Conservation (phyloP, 768 basidiomycete genomes). For the Rhodotorula diobovata region DNA sequence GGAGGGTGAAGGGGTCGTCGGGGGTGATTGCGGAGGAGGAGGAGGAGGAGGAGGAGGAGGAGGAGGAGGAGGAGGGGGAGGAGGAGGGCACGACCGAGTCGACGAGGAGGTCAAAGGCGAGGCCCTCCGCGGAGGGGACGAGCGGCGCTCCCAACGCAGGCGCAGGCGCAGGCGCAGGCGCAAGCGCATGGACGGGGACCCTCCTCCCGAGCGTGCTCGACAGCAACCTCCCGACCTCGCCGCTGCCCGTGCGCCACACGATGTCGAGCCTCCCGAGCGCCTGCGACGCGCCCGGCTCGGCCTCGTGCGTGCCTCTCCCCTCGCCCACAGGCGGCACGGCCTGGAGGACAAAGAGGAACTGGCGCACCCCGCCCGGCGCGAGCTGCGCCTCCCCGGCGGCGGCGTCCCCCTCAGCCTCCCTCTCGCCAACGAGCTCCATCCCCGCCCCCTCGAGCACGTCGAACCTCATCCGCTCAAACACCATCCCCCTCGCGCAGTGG, state of each 20-base stretch:
- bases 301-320: slow-evolving; percentile 44
- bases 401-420: too few species aligned
- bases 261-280: slow-evolving; percentile 74
- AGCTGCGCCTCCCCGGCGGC: slow-evolving; percentile 61
- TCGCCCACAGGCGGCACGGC: background rate
- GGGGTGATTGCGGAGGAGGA: slow-evolving; percentile 47
- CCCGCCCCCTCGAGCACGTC: slow-evolving; percentile 54
- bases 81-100: background rate
- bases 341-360: slow-evolving; percentile 82
- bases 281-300: slow-evolving; percentile 49
- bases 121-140: slow-evolving; percentile 55
- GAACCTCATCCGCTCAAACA: slow-evolving; percentile 74
- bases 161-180: slow-evolving; percentile 4
- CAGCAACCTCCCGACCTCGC: slow-evolving; percentile 77
- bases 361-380: slow-evolving; percentile 76
- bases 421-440: slow-evolving; percentile 23
- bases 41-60: slow-evolving; percentile 45
- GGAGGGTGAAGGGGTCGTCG: slow-evolving; percentile 59
- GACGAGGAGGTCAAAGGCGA: slow-evolving; percentile 54
- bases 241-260: slow-evolving; percentile 76
- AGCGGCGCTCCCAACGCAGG: slow-evolving; percentile 23
- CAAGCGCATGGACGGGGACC: slow-evolving; percentile 57
- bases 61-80: slow-evolving; percentile 50
- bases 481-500: slow-evolving; percentile 67
- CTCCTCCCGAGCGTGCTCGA: slow-evolving; percentile 84